Conservation (phyloP, 768 basidiomycete species). For the Grammothele lineata region DNA sequence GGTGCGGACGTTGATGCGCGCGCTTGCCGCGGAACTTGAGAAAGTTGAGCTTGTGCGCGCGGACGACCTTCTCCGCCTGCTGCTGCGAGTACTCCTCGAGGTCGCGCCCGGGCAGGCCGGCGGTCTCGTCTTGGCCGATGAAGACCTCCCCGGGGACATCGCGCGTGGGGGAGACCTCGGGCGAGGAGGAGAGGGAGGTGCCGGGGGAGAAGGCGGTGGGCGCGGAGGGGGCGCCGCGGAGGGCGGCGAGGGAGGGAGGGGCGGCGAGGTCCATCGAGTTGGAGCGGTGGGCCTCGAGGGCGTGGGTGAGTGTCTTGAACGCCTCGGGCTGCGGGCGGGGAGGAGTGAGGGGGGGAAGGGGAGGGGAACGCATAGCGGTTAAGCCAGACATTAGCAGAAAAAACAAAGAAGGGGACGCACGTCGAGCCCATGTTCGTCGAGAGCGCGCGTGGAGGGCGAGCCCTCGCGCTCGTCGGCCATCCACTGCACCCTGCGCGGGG, state of each 20-base stretch:
- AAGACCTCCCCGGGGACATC: conserved; percentile 48
- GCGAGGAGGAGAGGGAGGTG: conserved; percentile 15
- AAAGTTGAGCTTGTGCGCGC: conserved; percentile 33
- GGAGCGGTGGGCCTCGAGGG: conserved; percentile 47
- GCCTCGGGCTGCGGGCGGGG: conserved; percentile 37
- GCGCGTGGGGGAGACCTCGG: conserved; percentile 22
- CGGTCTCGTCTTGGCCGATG: conserved; percentile 60
- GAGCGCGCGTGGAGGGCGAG: conserved; percentile 29
- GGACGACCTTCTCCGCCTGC: conserved; percentile 40
- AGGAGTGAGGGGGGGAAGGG: neutral
- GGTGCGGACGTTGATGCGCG: neutral
- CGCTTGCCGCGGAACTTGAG: conserved; percentile 6
- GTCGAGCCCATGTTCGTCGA: conserved; percentile 53
- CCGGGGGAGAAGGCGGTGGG: conserved; percentile 16
- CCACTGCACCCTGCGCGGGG: conserved; percentile 54
- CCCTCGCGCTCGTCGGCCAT: conserved; percentile 24
- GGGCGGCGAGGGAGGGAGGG: neutral
- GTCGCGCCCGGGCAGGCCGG: conserved; percentile 51
- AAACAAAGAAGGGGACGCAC: conserved; percentile 34
- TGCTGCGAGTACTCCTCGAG: conserved; percentile 29
- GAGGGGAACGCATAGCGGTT: neutral
- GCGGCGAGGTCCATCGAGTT: conserved; percentile 9
- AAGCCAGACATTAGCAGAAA: no score
- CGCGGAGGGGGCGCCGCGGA: neutral
- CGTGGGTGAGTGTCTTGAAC: conserved; percentile 45